These are phyloP conservation scores for Chimonanthus praecox DNA, from an alignment of 164 flowering plant genomes.

Conservation along the genomic window DNA sequence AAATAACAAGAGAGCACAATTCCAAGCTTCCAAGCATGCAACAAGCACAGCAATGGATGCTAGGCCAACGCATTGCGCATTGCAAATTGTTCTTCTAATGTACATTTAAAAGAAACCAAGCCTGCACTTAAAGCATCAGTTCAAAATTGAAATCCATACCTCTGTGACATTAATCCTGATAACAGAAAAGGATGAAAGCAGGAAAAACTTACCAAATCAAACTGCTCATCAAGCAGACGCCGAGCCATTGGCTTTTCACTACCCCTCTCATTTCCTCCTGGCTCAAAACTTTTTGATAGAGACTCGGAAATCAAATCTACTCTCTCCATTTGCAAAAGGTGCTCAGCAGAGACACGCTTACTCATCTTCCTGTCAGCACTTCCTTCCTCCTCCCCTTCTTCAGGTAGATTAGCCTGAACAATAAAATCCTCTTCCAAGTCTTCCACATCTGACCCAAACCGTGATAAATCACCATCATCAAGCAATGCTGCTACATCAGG, in stretches of 20 bases:
- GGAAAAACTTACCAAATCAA: conserved; percentile 58
- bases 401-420: conserved; percentile 53
- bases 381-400: conserved; percentile 26
- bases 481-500: conserved; percentile 78
- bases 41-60: too few relatives aligned
- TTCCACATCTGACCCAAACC: conserved; percentile 76
- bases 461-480: conserved; percentile 55
- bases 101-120: too few relatives aligned
- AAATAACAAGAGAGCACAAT: too few relatives aligned
- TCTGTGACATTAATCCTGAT: too few relatives aligned
- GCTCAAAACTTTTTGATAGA: conserved; percentile 1
- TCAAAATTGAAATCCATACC: too few relatives aligned
- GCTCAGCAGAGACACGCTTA: background rate
- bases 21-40: too few relatives aligned
- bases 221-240: conserved; percentile 71
- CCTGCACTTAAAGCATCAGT: too few relatives aligned
- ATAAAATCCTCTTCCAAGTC: conserved; percentile 96
- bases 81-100: too few relatives aligned
- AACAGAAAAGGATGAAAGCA: background rate
- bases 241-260: conserved; percentile 51
- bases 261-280: conserved; percentile 10
- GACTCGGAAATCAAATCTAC: conserved; percentile 1
- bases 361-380: too few relatives aligned
- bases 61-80: too few relatives aligned
- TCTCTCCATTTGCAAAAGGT: conserved; percentile 6